Evolutionary conservation across 257 asterid genomes (phyloP).

Genomic region (Euphrasia confusa): DNA sequence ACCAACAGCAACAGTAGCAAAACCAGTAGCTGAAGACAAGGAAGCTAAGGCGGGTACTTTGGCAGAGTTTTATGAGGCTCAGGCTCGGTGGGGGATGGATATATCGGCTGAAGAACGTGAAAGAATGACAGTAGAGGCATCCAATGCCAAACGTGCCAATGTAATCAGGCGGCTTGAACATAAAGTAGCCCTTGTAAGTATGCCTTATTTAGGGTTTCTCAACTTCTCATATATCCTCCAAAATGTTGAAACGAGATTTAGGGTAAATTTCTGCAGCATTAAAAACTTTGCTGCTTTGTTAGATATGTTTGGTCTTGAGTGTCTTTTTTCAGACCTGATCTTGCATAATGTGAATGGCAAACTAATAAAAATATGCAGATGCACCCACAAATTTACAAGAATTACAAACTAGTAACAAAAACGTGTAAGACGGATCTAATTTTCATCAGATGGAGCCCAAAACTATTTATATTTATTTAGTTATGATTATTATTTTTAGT

Average conservation of each 20-base stretch:
- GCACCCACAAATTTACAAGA: too few species aligned
- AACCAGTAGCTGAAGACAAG: constrained; percentile 39
- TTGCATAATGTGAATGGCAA: not conserved
- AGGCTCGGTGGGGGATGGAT: constrained; percentile 79
- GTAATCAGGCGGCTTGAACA: constrained; percentile 81
- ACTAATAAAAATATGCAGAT: not conserved
- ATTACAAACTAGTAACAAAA: too few species aligned
- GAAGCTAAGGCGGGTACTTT: constrained; percentile 77
- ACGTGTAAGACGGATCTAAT: too few species aligned
- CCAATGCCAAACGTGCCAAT: constrained; percentile 55
- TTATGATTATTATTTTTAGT: too few species aligned
- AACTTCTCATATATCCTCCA: not conserved
- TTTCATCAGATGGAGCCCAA: too few species aligned
- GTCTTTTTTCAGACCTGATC: not conserved
- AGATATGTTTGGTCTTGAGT: not conserved
- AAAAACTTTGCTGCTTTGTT: not conserved
- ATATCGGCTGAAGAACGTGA: constrained; percentile 71
- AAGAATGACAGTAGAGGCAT: constrained; percentile 71
- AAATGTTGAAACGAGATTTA: constrained; percentile 15
- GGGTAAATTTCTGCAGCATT: not conserved
- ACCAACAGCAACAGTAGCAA: constrained; percentile 25
- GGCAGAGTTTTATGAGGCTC: constrained; percentile 94
- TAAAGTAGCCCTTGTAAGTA: constrained; percentile 78
- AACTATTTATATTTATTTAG: too few species aligned
- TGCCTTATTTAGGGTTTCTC: constrained; percentile 16